Evolutionary conservation across 2,329 filamentous ascomycete genomes (phyloP).

Genomic region (Xylariaceae sp.): DNA sequence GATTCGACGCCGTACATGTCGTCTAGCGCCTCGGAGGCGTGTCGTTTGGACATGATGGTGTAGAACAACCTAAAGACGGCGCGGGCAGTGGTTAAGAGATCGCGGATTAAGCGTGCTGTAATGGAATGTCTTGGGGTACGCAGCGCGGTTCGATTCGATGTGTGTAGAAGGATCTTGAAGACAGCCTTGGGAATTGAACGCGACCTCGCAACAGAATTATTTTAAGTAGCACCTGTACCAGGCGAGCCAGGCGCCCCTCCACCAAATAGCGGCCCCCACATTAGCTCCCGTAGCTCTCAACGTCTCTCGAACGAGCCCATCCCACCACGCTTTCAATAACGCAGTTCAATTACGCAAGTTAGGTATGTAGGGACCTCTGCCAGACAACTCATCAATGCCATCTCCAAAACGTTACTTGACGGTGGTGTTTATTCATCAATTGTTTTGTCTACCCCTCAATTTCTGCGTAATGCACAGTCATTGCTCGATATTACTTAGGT

Average conservation of each 20-base stretch:
- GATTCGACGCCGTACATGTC: slow-evolving; percentile 54
- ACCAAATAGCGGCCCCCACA: slow-evolving; percentile 15
- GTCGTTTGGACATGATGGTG: slow-evolving; percentile 50
- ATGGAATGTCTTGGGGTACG: too few relatives aligned
- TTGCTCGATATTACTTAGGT: too few relatives aligned
- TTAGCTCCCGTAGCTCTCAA: slow-evolving; percentile 5
- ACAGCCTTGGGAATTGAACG: background rate
- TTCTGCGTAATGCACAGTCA: too few relatives aligned
- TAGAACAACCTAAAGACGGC: background rate
- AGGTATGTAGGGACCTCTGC: too few relatives aligned
- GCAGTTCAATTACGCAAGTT: too few relatives aligned
- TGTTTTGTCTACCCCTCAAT: too few relatives aligned
- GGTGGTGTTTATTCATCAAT: too few relatives aligned
- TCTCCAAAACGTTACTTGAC: too few relatives aligned
- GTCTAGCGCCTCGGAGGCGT: slow-evolving; percentile 59
- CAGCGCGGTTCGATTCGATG: background rate
- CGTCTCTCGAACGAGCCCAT: background rate
- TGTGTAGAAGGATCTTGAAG: background rate
- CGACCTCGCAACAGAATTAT: slow-evolving; percentile 7
- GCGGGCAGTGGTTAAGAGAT: too few relatives aligned
- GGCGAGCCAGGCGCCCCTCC: slow-evolving; percentile 9
- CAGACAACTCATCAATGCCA: too few relatives aligned
- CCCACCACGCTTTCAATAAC: background rate
- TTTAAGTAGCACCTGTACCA: background rate
- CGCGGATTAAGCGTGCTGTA: too few relatives aligned